Percentiles rank a stretch among this genome's conserved stretches.
phyloP scores from a whole-genome alignment of 305 asterid species.

The Stenogyne calaminthoides region DNA sequence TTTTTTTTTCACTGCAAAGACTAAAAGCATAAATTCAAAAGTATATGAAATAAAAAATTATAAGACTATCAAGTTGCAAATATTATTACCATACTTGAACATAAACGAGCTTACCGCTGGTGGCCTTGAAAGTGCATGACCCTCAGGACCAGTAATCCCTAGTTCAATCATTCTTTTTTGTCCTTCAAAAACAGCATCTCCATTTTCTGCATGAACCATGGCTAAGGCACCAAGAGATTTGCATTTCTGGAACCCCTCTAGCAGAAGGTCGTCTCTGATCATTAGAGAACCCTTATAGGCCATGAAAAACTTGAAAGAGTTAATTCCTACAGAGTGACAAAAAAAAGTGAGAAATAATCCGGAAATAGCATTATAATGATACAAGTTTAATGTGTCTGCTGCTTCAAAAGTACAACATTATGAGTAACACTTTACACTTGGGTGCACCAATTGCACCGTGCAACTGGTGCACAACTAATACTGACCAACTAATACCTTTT shows the following conservation, averaged over 20 bases:
- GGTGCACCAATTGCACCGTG: too few relatives aligned
- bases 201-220: constrained; percentile 99
- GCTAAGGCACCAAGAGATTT: constrained; percentile 95
- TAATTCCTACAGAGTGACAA: constrained; percentile 60
- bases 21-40: not conserved
- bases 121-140: constrained; percentile 98
- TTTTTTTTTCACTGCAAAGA: not conserved
- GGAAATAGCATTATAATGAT: not conserved
- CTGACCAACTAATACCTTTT: too few relatives aligned
- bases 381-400: not conserved
- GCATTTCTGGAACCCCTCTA: constrained; percentile 95
- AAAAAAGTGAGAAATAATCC: constrained; percentile 30
- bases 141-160: constrained; percentile 96
- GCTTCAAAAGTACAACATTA: not conserved
- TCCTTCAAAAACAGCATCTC: constrained; percentile 99
- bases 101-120: constrained; percentile 56
- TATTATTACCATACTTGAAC: constrained; percentile 19
- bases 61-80: not conserved
- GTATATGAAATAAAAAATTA: not conserved
- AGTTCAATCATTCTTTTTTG: constrained; percentile 88
- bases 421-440: too few relatives aligned
- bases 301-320: constrained; percentile 91
- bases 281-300: constrained; percentile 94
- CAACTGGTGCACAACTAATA: too few relatives aligned
- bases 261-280: constrained; percentile 83